phyloP scores from a whole-genome alignment of 2,329 filamentous ascomycete species.

The Trichophyton rubrum region DNA sequence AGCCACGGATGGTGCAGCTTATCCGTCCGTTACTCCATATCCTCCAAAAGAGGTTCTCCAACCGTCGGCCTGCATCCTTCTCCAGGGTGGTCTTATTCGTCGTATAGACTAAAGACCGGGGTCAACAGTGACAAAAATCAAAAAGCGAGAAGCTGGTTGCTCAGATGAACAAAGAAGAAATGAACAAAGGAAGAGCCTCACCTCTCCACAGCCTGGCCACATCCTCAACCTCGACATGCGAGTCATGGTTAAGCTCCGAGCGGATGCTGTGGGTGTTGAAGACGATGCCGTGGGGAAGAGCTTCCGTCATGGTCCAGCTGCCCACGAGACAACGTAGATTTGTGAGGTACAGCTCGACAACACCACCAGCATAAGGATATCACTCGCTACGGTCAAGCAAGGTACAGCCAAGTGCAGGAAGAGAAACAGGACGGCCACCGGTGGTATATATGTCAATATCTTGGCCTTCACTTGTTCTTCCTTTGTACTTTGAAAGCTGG shows the following conservation, averaged over 20 bases:
- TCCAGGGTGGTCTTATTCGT: conserved; percentile 33
- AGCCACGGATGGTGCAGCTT: conserved; percentile 26
- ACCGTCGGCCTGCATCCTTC: conserved; percentile 29
- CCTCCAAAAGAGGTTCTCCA: conserved; percentile 44
- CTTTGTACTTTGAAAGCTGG: background rate
- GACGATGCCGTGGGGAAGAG: conserved; percentile 31
- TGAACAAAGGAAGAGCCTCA: conserved; percentile 18
- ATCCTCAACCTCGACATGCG: conserved; percentile 29
- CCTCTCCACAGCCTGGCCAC: conserved; percentile 39
- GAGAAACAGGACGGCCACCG: background rate
- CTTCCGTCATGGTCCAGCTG: conserved; percentile 24
- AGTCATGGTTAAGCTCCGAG: conserved; percentile 26
- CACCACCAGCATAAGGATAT: conserved; percentile 1
- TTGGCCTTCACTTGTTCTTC: too few species aligned
- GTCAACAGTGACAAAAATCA: conserved; percentile 8
- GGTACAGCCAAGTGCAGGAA: background rate
- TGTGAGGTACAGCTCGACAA: background rate
- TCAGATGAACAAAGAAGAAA: too few species aligned
- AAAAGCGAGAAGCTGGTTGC: conserved; percentile 4
- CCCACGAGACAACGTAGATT: background rate
- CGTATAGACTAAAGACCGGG: conserved; percentile 31
- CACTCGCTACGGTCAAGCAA: background rate
- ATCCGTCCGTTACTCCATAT: conserved; percentile 36
- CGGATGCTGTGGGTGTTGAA: conserved; percentile 26
- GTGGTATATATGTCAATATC: background rate